Evolutionary conservation across 805 yeast species (phyloP).

Genomic region (Wickerhamiella azyma): DNA sequence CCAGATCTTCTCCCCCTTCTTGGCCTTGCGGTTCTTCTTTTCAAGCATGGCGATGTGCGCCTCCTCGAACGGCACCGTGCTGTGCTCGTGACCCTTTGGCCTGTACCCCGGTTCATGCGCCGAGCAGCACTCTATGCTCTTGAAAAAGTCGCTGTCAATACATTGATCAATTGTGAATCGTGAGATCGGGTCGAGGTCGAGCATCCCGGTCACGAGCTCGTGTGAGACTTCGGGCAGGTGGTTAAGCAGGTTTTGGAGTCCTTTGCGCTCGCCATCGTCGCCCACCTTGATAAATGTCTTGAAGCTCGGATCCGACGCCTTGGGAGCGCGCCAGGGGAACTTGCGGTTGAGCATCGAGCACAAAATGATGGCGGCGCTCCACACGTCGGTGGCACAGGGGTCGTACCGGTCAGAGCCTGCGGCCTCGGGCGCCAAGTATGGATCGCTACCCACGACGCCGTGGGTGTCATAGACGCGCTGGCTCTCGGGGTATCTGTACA

Average conservation of each 20-base stretch:
- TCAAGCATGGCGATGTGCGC: slow-evolving; percentile 93
- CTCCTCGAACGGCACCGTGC: slow-evolving; percentile 80
- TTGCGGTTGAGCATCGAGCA: slow-evolving; percentile 85
- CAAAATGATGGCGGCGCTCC: slow-evolving; percentile 85
- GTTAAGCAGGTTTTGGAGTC: slow-evolving; percentile 56
- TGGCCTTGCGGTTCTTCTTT: slow-evolving; percentile 42
- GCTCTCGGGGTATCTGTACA: slow-evolving; percentile 75
- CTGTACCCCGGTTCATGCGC: slow-evolving; percentile 33
- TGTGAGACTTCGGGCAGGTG: slow-evolving; percentile 59
- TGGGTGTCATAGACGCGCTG: slow-evolving; percentile 59
- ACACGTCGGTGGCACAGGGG: slow-evolving; percentile 85
- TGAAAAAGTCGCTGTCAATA: slow-evolving; percentile 43
- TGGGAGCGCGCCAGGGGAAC: slow-evolving; percentile 93
- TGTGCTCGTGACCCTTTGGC: slow-evolving; percentile 48
- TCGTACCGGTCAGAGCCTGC: slow-evolving; percentile 70
- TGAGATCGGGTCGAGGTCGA: slow-evolving; percentile 44
- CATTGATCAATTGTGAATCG: slow-evolving; percentile 50
- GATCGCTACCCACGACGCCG: slow-evolving; percentile 81
- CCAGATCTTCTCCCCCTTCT: slow-evolving; percentile 37
- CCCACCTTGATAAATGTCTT: slow-evolving; percentile 46
- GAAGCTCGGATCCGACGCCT: slow-evolving; percentile 66
- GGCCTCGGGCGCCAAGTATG: slow-evolving; percentile 86
- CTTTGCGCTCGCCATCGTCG: slow-evolving; percentile 26
- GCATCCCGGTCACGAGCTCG: slow-evolving; percentile 50
- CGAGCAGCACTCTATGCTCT: slow-evolving; percentile 55